These are phyloP conservation scores for Ganoderma lucidum DNA, from an alignment of 1,284 basidiomycete genomes.

Conservation along the genomic window DNA sequence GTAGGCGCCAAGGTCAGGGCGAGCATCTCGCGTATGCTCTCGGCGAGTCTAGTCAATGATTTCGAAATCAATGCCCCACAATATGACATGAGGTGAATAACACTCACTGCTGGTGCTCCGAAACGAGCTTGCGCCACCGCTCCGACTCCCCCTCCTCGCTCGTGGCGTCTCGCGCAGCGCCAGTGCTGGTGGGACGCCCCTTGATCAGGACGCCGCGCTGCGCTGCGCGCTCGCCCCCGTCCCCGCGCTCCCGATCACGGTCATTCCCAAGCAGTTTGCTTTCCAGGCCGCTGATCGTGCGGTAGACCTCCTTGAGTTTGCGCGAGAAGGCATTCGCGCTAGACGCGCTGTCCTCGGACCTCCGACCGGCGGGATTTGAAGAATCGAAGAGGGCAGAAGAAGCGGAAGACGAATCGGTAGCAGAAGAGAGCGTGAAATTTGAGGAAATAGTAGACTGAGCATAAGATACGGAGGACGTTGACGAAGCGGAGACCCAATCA, in stretches of 20 bases:
- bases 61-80: slow-evolving; percentile 4
- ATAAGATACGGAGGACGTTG: slow-evolving; percentile 71
- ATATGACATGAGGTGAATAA: slow-evolving; percentile 11
- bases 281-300: slow-evolving; percentile 78
- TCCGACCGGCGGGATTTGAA: slow-evolving; percentile 44
- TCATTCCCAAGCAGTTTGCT: slow-evolving; percentile 72
- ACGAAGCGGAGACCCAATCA: slow-evolving; percentile 79
- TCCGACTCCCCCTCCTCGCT: slow-evolving; percentile 68
- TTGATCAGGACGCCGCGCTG: slow-evolving; percentile 59
- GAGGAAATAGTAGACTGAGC: slow-evolving; percentile 76
- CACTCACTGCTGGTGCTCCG: slow-evolving; percentile 75
- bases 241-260: slow-evolving; percentile 50
- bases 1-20: slow-evolving; percentile 87
- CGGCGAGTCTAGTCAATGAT: slow-evolving; percentile 70
- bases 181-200: slow-evolving; percentile 41
- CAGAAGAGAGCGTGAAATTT: slow-evolving; percentile 77
- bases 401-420: slow-evolving; percentile 73
- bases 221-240: slow-evolving; percentile 33
- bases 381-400: slow-evolving; percentile 69
- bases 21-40: slow-evolving; percentile 89
- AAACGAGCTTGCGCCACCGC: slow-evolving; percentile 70
- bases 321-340: slow-evolving; percentile 72
- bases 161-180: slow-evolving; percentile 40
- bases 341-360: slow-evolving; percentile 58
- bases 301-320: slow-evolving; percentile 84